These are phyloP conservation scores for Melastoma candidum DNA, from an alignment of 441 rosid species.

Conservation along the genomic window DNA sequence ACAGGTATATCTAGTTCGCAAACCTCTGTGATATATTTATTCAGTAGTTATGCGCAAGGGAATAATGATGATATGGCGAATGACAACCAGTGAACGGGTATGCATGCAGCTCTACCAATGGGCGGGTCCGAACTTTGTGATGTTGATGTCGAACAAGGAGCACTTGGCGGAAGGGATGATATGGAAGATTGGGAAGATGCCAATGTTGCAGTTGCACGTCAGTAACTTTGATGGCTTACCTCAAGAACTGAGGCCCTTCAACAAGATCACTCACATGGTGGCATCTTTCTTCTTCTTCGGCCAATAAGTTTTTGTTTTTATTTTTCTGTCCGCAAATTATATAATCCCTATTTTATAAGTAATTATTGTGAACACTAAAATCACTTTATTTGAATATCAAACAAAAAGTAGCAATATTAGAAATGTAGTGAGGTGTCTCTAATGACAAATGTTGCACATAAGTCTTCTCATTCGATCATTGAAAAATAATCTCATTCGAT, in stretches of 20 bases:
- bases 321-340: too few species aligned
- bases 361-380: too few species aligned
- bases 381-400: too few species aligned
- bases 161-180: conserved; percentile 72
- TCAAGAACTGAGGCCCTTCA: conserved; percentile 57
- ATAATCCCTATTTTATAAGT: too few species aligned
- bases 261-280: conserved; percentile 21
- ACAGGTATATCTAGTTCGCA: conserved; percentile 40
- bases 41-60: neutral
- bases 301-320: too few species aligned
- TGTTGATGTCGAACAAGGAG: conserved; percentile 89
- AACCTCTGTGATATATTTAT: neutral
- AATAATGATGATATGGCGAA: too few species aligned
- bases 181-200: conserved; percentile 62
- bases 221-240: conserved; percentile 61
- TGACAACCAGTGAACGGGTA: neutral
- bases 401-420: too few species aligned
- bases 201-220: conserved; percentile 66
- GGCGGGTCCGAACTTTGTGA: conserved; percentile 80
- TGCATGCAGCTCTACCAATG: conserved; percentile 66
- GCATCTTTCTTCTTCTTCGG: too few species aligned
- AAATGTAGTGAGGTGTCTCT: too few species aligned
- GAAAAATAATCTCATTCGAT: too few species aligned
- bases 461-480: too few species aligned
- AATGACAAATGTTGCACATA: too few species aligned